Base-by-base conservation (phyloP, 2,329 filamentous ascomycete species). In the Trichoderma koningiopsis region DNA sequence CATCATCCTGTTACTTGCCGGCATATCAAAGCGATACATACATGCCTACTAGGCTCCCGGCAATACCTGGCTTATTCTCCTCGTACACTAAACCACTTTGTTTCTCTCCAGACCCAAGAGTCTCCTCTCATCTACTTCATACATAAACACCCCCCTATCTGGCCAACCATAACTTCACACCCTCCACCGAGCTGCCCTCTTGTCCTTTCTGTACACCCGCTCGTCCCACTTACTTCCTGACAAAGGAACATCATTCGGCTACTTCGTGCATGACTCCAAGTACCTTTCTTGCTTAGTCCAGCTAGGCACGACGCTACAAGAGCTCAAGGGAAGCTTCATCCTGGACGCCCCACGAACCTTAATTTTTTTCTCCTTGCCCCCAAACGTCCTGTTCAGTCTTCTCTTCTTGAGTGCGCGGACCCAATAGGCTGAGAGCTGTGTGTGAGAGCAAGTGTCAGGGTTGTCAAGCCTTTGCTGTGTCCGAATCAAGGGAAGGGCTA, bases 281-380 rank as follows among this genome's bases (percentile, higher is more conserved):
- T 27, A 27, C 37, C 47, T 24, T 24, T 6, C 55, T 52, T 19
- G 35, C 27, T 35, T 66, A 52, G 29, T 22, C 27, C 55, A 24
- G 35, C 55, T 33, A 64, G 61, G 35, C 31, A 64, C 49, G 49
- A 43, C 61, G 61, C 61, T 64, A 56, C 11, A 58, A 58, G 53
- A 66, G 61, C 61, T 64, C 29, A 37, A 59, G 55, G 43, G 40
- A 31, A 52, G 63, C 55, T 29, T 59, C 63, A 49, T 66, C 63
- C 29, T 66, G 33, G 63, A 66, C 63, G 63, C 63, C 63, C 57
- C 63, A 49, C 55, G 40, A 66, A 66, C 63, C 55, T 52, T 66
- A 66, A 29, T 58, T 58, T 57, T 43, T 47, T 24, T n/a, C 27
- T 33, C 55, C 40, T 65, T 37, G 35, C 31, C 22, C 37, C 19